Evolutionary conservation across 768 basidiomycete species (phyloP).

Genomic region (Termitomyces titanicus): DNA sequence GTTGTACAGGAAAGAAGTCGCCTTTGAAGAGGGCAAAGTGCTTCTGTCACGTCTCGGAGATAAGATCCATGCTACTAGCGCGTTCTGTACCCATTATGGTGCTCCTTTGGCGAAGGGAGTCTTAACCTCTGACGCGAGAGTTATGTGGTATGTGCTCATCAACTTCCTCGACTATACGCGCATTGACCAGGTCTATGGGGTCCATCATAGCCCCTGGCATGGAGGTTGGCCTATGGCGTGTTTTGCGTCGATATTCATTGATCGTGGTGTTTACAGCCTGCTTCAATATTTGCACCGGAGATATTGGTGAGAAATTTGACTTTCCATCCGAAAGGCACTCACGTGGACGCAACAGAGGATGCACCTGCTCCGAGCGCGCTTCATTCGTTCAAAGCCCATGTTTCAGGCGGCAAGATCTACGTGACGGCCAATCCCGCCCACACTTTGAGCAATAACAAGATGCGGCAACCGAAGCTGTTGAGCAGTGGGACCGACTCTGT

Average conservation of each 20-base stretch:
- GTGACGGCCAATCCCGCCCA: constrained; percentile 67
- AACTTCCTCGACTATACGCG: background rate
- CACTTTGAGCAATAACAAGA: constrained; percentile 64
- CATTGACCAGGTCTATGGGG: background rate
- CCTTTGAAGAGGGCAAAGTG: constrained; percentile 75
- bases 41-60: constrained; percentile 74
- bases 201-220: constrained; percentile 68
- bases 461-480: constrained; percentile 55
- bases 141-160: constrained; percentile 59
- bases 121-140: constrained; percentile 69
- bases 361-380: constrained; percentile 80
- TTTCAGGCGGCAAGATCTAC: constrained; percentile 69
- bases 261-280: constrained; percentile 49
- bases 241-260: background rate
- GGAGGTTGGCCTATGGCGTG: constrained; percentile 49
- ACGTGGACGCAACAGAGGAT: constrained; percentile 56
- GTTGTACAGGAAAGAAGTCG: constrained; percentile 70
- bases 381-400: constrained; percentile 69
- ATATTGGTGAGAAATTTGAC: constrained; percentile 54
- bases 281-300: constrained; percentile 82
- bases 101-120: constrained; percentile 85
- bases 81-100: constrained; percentile 90
- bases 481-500: constrained; percentile 41
- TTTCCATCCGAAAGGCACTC: background rate
- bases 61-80: constrained; percentile 73